Conservation (phyloP, 768 basidiomycete genomes). For the Calocybe gangraenosa region DNA sequence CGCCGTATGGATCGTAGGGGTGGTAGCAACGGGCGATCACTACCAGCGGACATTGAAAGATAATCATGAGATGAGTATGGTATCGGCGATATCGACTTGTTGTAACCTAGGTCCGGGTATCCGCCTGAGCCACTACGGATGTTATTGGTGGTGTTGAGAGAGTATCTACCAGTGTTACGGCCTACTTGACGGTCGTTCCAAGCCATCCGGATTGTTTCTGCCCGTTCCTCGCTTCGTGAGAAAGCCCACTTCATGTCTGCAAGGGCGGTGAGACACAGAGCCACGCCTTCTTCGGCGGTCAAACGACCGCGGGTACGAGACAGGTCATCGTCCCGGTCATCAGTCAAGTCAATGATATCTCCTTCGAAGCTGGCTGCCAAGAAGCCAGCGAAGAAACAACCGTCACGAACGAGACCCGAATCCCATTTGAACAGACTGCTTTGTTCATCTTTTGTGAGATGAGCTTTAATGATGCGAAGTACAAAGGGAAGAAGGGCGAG, state of each 20-base stretch:
- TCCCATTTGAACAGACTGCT: constrained; percentile 76
- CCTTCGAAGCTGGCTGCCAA: constrained; percentile 63
- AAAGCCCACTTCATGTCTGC: constrained; percentile 79
- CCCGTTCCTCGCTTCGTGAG: constrained; percentile 69
- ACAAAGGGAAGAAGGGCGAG: constrained; percentile 45
- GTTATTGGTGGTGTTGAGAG: constrained; percentile 7
- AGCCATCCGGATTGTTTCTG: constrained; percentile 53
- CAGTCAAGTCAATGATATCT: constrained; percentile 31
- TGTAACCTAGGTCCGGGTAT: constrained; percentile 12
- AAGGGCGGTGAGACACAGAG: constrained; percentile 70
- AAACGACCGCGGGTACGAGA: constrained; percentile 22
- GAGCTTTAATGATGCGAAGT: constrained; percentile 46
- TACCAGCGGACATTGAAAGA: constrained; percentile 12
- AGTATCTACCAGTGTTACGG: constrained; percentile 15
- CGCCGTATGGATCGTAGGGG: constrained; percentile 39
- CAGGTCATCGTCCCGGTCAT: constrained; percentile 29
- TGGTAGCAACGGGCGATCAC: constrained; percentile 44
- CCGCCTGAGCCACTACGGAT: constrained; percentile 6
- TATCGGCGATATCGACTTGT: constrained; percentile 13
- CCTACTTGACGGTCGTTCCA: constrained; percentile 43
- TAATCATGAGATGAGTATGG: constrained; percentile 19
- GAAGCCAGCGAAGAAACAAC: constrained; percentile 84
- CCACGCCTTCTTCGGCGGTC: constrained; percentile 40
- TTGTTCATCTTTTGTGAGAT: constrained; percentile 34
- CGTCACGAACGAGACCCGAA: constrained; percentile 81